Evolutionary conservation across 768 basidiomycete genomes (phyloP).

Genomic region (Lyophyllum decastes): DNA sequence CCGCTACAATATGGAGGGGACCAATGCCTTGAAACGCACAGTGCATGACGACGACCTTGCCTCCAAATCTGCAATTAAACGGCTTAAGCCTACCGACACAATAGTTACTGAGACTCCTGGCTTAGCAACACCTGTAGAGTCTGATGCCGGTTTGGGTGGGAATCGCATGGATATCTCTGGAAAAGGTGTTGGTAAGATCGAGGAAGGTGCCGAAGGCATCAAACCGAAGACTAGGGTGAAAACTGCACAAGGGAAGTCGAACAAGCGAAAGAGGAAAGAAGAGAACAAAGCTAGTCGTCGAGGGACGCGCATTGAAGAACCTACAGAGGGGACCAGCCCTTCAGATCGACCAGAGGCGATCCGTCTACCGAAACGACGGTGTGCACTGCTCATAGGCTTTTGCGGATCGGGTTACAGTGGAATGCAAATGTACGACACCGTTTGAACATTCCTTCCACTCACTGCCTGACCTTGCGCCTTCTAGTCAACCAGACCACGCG

Average conservation of each 20-base stretch:
- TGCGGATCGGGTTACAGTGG: constrained; percentile 91
- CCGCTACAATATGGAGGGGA: constrained; percentile 10
- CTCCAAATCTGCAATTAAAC: constrained; percentile 9
- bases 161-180: neutral
- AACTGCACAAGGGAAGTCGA: constrained; percentile 7
- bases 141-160: neutral
- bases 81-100: constrained; percentile 9
- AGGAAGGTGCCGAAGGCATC: neutral
- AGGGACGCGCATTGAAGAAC: constrained; percentile 39
- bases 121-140: neutral
- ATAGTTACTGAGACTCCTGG: neutral
- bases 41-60: constrained; percentile 5
- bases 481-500: constrained; percentile 65
- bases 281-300: constrained; percentile 42
- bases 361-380: constrained; percentile 80
- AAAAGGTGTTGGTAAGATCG: neutral
- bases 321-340: constrained; percentile 21
- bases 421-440: constrained; percentile 85
- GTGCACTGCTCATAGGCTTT: constrained; percentile 85
- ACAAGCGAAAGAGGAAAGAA: constrained; percentile 33
- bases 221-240: neutral
- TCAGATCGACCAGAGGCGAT: constrained; percentile 44
- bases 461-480: constrained; percentile 4
- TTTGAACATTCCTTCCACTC: neutral
- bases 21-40: constrained; percentile 12